Percentiles rank a stretch among this genome's conserved stretches.
phyloP scores from a whole-genome alignment of 257 asterid genomes.

The Datura wrightii region DNA sequence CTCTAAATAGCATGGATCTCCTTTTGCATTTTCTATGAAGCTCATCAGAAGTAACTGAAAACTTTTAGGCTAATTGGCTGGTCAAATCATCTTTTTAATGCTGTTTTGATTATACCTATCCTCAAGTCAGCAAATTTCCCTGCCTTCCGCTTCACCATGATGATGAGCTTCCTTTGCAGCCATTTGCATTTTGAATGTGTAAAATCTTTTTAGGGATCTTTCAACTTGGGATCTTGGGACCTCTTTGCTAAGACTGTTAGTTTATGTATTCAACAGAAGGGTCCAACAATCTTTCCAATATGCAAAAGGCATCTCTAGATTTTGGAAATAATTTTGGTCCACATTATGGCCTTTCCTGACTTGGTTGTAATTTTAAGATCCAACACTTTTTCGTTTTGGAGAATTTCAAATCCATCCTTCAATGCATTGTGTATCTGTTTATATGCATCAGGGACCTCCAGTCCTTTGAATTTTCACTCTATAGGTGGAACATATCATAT shows the following conservation, averaged over 20 bases:
- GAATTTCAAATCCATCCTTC: background rate
- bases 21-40: background rate
- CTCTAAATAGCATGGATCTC: background rate
- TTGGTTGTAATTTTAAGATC: background rate
- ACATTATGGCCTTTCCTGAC: slow-evolving; percentile 11
- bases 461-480: slow-evolving; percentile 9
- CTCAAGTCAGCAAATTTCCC: background rate
- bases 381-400: background rate
- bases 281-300: background rate
- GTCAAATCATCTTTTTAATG: slow-evolving; percentile 11
- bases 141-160: slow-evolving; percentile 14
- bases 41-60: background rate
- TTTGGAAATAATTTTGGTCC: background rate
- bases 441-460: background rate
- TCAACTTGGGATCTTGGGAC: background rate
- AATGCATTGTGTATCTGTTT: background rate
- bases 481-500: background rate
- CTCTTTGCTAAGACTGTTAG: slow-evolving; percentile 7
- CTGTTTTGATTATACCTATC: background rate
- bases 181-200: slow-evolving; percentile 12
- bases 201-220: background rate
- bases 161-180: slow-evolving; percentile 25
- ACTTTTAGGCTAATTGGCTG: background rate
- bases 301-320: background rate
- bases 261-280: slow-evolving; percentile 5